Evolutionary conservation across 169 alveolate species (phyloP), one percentile per base, ranked within the genome.

Genomic region (Eimeria brunetti): DNA sequence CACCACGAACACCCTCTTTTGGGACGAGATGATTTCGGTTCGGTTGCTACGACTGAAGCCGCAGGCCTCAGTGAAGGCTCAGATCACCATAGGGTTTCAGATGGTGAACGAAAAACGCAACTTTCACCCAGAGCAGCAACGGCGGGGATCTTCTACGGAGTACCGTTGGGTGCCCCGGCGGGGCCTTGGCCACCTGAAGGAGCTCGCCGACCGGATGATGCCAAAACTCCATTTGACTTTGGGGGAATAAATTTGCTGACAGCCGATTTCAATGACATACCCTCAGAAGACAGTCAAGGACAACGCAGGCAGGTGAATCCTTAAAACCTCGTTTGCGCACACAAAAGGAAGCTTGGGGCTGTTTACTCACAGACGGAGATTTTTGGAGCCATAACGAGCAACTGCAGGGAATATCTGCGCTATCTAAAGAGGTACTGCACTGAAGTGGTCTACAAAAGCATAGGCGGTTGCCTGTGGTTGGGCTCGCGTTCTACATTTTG

Each of bases 111-210:
- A 12, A 8, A 33, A 30, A 22, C 8, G 78, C 16, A 30, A 30
- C 20, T n/a, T 36, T 36, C 53, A 71, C 30, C 2, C 18, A 27
- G 9, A 8, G 11, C 2, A 30, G 53, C 5, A 24, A 3, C 30
- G 16, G 56, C 4, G 2, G 22, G 24, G n/a, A 51, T 53, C 30
- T 73, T 73, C 44, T 38, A 73, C 41, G 83, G 83, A n/a, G 83
- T 73, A 73, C 83, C 83, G 14, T 22, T 73, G 83, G 83, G 83
- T 8, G 83, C 51, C 83, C 83, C 83, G 18, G 11, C 44, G 5
- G 56, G 53, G 33, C 83, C 83, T 33, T 73, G 83, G 83, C 83
- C 83, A 36, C 83, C 83, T 36, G 53, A 69, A 33, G 51, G 76
- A 69, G 30, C 22, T 36, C 33, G 30, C 33, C 83, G 22, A 33